Percentiles rank a stretch among this genome's conserved stretches.
phyloP scores from a whole-genome alignment of 345 rosid species.

The Durio zibethinus region DNA sequence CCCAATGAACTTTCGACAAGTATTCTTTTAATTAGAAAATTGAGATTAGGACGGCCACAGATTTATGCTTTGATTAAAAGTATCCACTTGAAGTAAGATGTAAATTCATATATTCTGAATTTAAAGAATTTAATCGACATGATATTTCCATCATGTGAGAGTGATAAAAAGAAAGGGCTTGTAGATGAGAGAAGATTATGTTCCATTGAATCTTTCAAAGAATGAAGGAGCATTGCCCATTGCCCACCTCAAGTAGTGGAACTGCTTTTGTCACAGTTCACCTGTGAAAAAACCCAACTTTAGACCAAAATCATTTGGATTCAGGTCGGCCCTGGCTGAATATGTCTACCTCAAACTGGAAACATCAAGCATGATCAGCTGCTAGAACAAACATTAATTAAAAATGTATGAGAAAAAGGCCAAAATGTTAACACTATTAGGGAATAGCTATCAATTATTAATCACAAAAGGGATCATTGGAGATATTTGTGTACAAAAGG shows the following conservation, averaged over 20 bases:
- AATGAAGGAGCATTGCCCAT: not conserved
- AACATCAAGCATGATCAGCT: not conserved
- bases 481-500: not conserved
- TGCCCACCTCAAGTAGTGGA: slow-evolving; percentile 3
- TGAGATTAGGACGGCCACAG: not conserved
- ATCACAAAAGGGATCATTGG: not conserved
- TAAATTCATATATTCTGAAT: not conserved
- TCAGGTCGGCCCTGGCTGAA: not conserved
- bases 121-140: not conserved
- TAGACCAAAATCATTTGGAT: not conserved
- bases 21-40: not conserved
- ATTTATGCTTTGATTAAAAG: not conserved
- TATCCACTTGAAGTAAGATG: not conserved
- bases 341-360: not conserved
- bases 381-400: not conserved
- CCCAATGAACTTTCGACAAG: not conserved
- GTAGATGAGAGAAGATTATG: not conserved
- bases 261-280: slow-evolving; percentile 3
- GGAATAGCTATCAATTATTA: not conserved
- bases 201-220: not conserved
- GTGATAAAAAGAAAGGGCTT: not conserved
- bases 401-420: not conserved
- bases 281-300: not conserved
- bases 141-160: not conserved
- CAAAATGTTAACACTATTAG: not conserved